Conservation (phyloP, 768 basidiomycete genomes). For the Mycena leptocephala region DNA sequence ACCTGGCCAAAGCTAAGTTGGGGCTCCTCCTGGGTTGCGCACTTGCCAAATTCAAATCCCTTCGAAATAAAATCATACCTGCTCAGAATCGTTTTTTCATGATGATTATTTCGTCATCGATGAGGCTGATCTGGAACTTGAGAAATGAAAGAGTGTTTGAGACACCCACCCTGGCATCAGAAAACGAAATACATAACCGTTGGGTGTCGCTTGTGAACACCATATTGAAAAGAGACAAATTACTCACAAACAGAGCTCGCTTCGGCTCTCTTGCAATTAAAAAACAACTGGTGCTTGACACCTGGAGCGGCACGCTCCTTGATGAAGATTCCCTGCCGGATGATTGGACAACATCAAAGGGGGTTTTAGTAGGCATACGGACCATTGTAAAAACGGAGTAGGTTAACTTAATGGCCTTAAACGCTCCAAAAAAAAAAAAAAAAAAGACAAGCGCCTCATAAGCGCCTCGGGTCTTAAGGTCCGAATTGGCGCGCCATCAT, state of each 20-base stretch:
- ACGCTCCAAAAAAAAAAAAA: too few species aligned
- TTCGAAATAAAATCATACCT: neutral
- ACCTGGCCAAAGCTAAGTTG: neutral
- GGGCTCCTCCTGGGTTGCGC: neutral
- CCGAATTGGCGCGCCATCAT: too few species aligned
- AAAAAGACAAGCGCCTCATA: too few species aligned
- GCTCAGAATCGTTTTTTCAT: neutral
- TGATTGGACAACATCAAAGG: too few species aligned
- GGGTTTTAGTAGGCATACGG: too few species aligned
- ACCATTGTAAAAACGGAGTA: too few species aligned
- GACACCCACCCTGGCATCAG: neutral
- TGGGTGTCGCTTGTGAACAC: neutral
- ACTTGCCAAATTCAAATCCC: neutral
- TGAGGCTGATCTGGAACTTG: constrained; percentile 10
- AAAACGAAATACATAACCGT: constrained; percentile 8
- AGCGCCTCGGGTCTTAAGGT: too few species aligned
- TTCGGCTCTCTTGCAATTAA: neutral
- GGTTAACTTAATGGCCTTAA: too few species aligned
- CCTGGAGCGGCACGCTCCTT: too few species aligned
- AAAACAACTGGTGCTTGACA: neutral
- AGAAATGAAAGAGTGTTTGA: constrained; percentile 1
- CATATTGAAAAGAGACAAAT: neutral
- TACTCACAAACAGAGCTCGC: neutral
- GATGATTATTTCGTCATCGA: neutral
- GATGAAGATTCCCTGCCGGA: too few species aligned